Evolutionary conservation across 768 basidiomycete species (phyloP).

Genomic region (Mycena filopes): DNA sequence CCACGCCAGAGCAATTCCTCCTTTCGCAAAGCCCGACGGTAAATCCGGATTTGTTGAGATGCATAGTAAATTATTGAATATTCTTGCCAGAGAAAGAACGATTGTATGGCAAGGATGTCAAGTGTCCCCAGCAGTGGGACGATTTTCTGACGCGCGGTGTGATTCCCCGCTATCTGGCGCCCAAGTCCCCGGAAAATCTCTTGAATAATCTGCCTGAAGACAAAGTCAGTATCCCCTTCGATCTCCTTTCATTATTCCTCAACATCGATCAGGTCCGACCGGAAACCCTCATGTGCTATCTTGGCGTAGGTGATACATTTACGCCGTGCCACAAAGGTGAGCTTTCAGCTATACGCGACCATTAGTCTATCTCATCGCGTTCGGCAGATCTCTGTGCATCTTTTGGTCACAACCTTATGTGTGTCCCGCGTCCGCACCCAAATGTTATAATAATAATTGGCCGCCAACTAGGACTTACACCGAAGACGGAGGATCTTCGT

Average conservation of each 20-base stretch:
- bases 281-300: constrained; percentile 88
- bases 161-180: constrained; percentile 65
- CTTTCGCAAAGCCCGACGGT: constrained; percentile 54
- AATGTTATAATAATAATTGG: too few species aligned
- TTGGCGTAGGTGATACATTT: constrained; percentile 84
- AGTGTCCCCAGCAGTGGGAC: constrained; percentile 74
- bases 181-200: constrained; percentile 65
- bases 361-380: background rate
- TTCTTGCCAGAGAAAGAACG: constrained; percentile 61
- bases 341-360: background rate
- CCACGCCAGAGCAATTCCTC: constrained; percentile 48
- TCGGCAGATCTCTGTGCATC: constrained; percentile 73
- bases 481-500: constrained; percentile 75
- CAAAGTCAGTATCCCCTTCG: constrained; percentile 51
- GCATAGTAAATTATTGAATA: constrained; percentile 4
- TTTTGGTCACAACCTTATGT: constrained; percentile 89
- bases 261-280: constrained; percentile 59
- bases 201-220: constrained; percentile 63
- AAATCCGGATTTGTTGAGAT: constrained; percentile 23
- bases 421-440: too few species aligned
- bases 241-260: background rate
- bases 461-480: too few species aligned
- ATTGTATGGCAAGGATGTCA: constrained; percentile 82
- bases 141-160: constrained; percentile 64
- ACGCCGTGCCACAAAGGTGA: constrained; percentile 82